Evolutionary conservation across 2,329 filamentous ascomycete genomes (phyloP).

Genomic region (Kalaharituber pfeilii): DNA sequence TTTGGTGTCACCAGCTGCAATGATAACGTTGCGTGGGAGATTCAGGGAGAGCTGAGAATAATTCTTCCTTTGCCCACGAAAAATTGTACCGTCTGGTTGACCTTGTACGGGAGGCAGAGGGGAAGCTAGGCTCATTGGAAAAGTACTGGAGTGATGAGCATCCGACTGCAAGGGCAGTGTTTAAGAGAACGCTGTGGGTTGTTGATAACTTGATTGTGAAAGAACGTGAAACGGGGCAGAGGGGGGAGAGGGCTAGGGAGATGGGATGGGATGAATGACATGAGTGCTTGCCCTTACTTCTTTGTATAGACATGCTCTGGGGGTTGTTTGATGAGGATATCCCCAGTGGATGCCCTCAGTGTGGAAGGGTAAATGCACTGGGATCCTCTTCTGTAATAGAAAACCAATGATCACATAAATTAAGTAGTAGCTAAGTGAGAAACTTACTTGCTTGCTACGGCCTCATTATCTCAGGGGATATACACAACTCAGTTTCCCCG

Average conservation of each 20-base stretch:
- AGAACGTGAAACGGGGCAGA: slow-evolving; percentile 18
- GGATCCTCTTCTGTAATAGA: too few species aligned
- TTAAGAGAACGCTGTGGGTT: slow-evolving; percentile 18
- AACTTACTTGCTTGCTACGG: too few species aligned
- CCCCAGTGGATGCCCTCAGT: too few species aligned
- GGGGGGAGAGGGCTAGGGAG: slow-evolving; percentile 15
- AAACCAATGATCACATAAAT: too few species aligned
- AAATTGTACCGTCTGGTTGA: not conserved
- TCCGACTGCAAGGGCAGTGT: slow-evolving; percentile 8
- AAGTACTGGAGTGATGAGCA: slow-evolving; percentile 14
- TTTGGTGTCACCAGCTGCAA: too few species aligned
- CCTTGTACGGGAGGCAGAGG: not conserved
- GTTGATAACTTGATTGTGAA: slow-evolving; percentile 19
- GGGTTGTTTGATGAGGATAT: too few species aligned
- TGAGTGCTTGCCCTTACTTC: not conserved
- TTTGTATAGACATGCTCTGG: too few species aligned
- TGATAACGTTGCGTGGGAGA: too few species aligned
- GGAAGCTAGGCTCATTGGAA: slow-evolving; percentile 1
- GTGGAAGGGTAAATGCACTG: too few species aligned
- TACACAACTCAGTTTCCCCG: too few species aligned
- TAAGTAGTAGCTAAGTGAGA: too few species aligned
- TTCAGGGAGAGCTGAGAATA: not conserved
- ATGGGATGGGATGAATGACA: slow-evolving; percentile 18
- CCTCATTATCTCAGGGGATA: too few species aligned
- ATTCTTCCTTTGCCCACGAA: not conserved